phyloP scores from a whole-genome alignment of 805 yeast genomes.

The Nematodospora valgi region DNA sequence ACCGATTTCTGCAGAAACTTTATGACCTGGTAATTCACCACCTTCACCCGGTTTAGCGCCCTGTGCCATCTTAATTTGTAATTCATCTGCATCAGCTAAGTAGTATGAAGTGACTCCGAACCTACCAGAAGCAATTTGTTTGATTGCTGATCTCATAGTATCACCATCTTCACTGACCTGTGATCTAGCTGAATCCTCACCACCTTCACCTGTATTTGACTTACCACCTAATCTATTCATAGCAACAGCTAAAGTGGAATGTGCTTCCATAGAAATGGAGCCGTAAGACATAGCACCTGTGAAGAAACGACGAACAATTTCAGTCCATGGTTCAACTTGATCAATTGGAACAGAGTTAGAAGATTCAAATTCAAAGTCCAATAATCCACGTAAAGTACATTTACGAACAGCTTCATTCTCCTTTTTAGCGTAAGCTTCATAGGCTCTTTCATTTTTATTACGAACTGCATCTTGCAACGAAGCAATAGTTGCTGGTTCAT shows the following conservation, averaged over 20 bases:
- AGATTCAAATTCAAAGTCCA: conserved; percentile 79
- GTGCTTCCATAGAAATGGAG: conserved; percentile 97
- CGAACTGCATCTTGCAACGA: conserved; percentile 97
- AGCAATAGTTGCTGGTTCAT: conserved; percentile 93
- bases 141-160: conserved; percentile 97
- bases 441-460: conserved; percentile 91
- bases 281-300: conserved; percentile 99
- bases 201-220: conserved; percentile 99
- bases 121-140: conserved; percentile 97
- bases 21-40: conserved; percentile 96
- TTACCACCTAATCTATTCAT: conserved; percentile 98
- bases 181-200: conserved; percentile 94
- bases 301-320: conserved; percentile 92
- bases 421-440: conserved; percentile 82
- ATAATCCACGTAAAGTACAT: conserved; percentile 91
- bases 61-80: conserved; percentile 98
- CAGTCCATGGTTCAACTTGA: conserved; percentile 99
- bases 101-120: conserved; percentile 97
- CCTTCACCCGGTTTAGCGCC: conserved; percentile 99
- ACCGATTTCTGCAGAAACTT: conserved; percentile 84
- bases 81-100: conserved; percentile 93
- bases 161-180: conserved; percentile 81
- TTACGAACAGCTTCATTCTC: conserved; percentile 89
- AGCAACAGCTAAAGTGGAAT: conserved; percentile 95
- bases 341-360: conserved; percentile 84